Conservation (phyloP, 2,329 filamentous ascomycete species). For the Fusarium concolor region DNA sequence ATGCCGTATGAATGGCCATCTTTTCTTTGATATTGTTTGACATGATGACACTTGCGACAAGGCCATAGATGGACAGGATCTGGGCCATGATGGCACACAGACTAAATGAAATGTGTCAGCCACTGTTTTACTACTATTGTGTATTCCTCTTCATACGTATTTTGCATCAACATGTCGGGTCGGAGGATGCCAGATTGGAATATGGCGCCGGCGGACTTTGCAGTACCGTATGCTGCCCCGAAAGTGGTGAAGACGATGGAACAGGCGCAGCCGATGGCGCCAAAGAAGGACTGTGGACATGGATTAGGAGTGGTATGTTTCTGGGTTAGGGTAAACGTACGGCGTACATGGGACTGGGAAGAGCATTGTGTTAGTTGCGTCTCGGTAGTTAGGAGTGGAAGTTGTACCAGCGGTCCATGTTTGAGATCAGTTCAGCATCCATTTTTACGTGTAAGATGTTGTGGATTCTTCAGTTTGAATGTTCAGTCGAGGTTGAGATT, state of each 20-base stretch:
- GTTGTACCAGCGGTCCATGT: conserved; percentile 53
- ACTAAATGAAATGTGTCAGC: conserved; percentile 34
- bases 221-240: conserved; percentile 59
- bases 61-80: conserved; percentile 61
- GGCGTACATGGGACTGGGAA: conserved; percentile 57
- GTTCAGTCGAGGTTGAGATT: not conserved
- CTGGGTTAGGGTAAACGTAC: conserved; percentile 48
- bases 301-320: not conserved
- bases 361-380: conserved; percentile 5
- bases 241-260: conserved; percentile 66
- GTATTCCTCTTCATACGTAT: conserved; percentile 46
- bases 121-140: not conserved
- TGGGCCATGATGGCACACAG: conserved; percentile 61
- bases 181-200: conserved; percentile 58
- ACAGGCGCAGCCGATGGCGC: conserved; percentile 55
- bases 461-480: not conserved
- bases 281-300: conserved; percentile 54
- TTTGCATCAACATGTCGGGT: conserved; percentile 59
- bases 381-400: not conserved
- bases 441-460: conserved; percentile 34
- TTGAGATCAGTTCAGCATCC: conserved; percentile 48
- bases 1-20: conserved; percentile 57
- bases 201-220: conserved; percentile 57
- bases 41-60: conserved; percentile 60
- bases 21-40: conserved; percentile 54